Conservation (phyloP, 257 asterid genomes). For the Lavandula angustifolia region DNA sequence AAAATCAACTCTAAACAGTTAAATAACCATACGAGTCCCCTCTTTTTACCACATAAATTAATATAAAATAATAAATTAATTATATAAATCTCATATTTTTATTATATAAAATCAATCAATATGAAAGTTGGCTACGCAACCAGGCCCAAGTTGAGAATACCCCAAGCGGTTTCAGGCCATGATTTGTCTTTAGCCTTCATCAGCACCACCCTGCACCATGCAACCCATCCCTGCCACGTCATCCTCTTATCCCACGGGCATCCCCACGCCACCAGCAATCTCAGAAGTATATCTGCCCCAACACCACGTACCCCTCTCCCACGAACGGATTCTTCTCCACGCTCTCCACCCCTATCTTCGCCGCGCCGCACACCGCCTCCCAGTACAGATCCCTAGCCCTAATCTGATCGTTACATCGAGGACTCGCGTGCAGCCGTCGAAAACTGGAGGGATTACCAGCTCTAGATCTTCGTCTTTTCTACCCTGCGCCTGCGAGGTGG, state of each 20-base stretch:
- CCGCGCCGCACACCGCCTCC: conserved; percentile 69
- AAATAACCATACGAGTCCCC: too few relatives aligned
- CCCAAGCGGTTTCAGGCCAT: conserved; percentile 72
- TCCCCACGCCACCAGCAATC: conserved; percentile 78
- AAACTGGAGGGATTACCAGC: conserved; percentile 73
- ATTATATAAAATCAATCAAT: too few relatives aligned
- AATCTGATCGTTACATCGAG: conserved; percentile 54
- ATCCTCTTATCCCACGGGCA: conserved; percentile 96
- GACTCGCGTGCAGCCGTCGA: conserved; percentile 49
- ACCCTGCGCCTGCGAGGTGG: conserved; percentile 7
- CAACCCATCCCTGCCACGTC: conserved; percentile 91
- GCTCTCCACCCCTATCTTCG: conserved; percentile 46
- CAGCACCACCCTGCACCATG: conserved; percentile 75
- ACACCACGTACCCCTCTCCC: conserved; percentile 68
- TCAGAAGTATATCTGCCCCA: conserved; percentile 73
- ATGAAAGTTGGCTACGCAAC: conserved; percentile 35
- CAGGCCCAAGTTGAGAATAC: conserved; percentile 71
- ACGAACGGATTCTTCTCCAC: conserved; percentile 73
- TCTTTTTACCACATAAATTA: too few relatives aligned
- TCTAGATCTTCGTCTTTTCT: conserved; percentile 68
- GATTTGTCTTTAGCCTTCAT: conserved; percentile 60
- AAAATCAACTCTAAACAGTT: too few relatives aligned
- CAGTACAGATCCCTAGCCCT: conserved; percentile 72
- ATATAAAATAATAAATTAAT: too few relatives aligned
- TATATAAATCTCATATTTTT: too few relatives aligned